phyloP scores from a whole-genome alignment of 768 basidiomycete genomes.

The Termitomyces sp. region DNA sequence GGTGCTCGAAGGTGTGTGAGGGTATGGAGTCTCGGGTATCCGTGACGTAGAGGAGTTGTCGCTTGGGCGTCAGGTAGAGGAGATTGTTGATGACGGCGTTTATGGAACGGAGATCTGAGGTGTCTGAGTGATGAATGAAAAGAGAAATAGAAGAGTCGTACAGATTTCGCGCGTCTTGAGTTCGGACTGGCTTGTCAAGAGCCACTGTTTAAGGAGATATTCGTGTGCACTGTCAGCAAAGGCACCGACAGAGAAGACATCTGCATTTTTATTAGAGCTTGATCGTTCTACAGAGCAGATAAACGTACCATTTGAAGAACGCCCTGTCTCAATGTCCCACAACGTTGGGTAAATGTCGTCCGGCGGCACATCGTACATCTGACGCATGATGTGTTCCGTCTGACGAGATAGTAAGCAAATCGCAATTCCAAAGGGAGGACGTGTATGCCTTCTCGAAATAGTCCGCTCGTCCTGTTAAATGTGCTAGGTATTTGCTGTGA shows the following conservation, averaged over 20 bases:
- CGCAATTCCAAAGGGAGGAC: not conserved
- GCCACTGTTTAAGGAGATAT: conserved; percentile 67
- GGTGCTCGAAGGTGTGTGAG: conserved; percentile 52
- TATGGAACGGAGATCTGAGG: conserved; percentile 42
- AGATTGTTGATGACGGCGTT: conserved; percentile 50
- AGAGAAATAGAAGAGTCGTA: conserved; percentile 37
- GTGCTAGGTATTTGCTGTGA: conserved; percentile 70
- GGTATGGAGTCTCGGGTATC: conserved; percentile 34
- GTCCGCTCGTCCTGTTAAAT: conserved; percentile 64
- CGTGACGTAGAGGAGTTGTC: conserved; percentile 57
- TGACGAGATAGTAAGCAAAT: conserved; percentile 21
- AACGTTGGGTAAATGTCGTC: conserved; percentile 53
- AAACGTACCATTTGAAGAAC: conserved; percentile 40
- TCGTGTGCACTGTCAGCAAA: conserved; percentile 67
- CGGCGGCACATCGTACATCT: conserved; percentile 44
- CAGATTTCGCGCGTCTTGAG: conserved; percentile 52
- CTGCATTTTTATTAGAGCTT: conserved; percentile 23
- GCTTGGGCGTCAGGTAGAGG: conserved; percentile 49
- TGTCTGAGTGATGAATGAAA: conserved; percentile 23
- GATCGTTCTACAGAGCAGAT: not conserved
- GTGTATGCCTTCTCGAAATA: conserved; percentile 46
- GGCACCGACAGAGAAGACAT: conserved; percentile 49
- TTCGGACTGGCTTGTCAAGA: conserved; percentile 55
- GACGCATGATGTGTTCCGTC: conserved; percentile 46
- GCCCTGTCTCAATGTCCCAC: conserved; percentile 47